Conservation (phyloP, 768 basidiomycete species). For the Royoungia palumana region DNA sequence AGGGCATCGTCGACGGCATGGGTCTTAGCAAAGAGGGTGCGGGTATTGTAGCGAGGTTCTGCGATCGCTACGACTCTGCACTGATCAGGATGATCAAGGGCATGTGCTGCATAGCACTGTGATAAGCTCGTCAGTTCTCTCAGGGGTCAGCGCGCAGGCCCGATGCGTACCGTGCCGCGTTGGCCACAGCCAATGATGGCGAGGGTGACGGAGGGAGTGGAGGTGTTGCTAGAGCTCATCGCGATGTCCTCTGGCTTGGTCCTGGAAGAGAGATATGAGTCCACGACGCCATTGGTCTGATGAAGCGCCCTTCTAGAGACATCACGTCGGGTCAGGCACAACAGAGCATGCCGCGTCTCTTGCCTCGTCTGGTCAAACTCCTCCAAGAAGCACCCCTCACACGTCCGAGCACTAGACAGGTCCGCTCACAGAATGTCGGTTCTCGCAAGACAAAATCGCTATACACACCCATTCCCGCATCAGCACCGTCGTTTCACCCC, state of each 20-base stretch:
- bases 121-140: neutral
- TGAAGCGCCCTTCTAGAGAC: too few species aligned
- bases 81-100: slow-evolving; percentile 51
- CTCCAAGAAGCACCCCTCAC: slow-evolving; percentile 32
- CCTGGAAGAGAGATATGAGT: slow-evolving; percentile 26
- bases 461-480: slow-evolving; percentile 32
- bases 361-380: slow-evolving; percentile 57
- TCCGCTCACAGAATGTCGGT: slow-evolving; percentile 8
- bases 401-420: slow-evolving; percentile 8
- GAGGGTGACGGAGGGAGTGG: slow-evolving; percentile 53
- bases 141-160: neutral
- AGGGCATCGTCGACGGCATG: slow-evolving; percentile 65
- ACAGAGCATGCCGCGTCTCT: slow-evolving; percentile 59
- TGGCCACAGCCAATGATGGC: slow-evolving; percentile 83
- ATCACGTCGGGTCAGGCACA: too few species aligned
- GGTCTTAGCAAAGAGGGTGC: slow-evolving; percentile 49
- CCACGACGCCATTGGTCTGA: neutral
- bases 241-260: slow-evolving; percentile 15
- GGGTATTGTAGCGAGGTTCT: slow-evolving; percentile 72
- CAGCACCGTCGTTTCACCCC: slow-evolving; percentile 43
- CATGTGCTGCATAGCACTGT: slow-evolving; percentile 64
- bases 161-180: slow-evolving; percentile 61
- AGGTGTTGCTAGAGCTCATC: slow-evolving; percentile 13
- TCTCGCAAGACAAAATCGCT: slow-evolving; percentile 29
- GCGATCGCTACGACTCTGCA: slow-evolving; percentile 85